Conservation (phyloP, 352 stramenopile genomes). For the Phytophthora meadii region DNA sequence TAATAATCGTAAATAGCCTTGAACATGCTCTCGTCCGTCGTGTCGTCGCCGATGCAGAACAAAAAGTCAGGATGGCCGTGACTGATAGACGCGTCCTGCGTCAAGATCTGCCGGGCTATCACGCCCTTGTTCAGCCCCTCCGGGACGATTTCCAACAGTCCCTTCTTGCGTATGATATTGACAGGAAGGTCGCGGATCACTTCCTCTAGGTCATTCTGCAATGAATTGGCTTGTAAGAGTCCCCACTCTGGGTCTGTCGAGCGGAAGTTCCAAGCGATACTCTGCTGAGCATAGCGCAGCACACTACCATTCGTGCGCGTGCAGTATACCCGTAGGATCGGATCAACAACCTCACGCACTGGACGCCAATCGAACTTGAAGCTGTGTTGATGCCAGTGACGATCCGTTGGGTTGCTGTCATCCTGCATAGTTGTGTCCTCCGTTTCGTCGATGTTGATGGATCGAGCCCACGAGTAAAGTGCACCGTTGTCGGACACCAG, state of each 20-base stretch:
- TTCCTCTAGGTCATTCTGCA: constrained; percentile 88
- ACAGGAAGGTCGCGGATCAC: constrained; percentile 78
- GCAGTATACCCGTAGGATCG: constrained; percentile 96
- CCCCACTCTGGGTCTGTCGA: constrained; percentile 98
- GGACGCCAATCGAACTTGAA: constrained; percentile 93
- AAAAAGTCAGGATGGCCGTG: constrained; percentile 94
- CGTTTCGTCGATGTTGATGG: constrained; percentile 52
- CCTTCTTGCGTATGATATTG: constrained; percentile 89
- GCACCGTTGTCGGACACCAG: constrained; percentile 96
- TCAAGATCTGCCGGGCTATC: constrained; percentile 95
- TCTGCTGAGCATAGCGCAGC: constrained; percentile 92
- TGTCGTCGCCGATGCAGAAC: constrained; percentile 97
- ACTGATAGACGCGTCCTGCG: constrained; percentile 80
- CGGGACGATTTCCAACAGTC: constrained; percentile 95
- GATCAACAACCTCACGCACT: constrained; percentile 91
- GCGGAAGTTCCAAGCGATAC: constrained; percentile 98
- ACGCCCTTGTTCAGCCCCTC: constrained; percentile 96
- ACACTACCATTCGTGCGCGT: constrained; percentile 96
- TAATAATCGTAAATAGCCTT: constrained; percentile 93
- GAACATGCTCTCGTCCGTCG: constrained; percentile 99
- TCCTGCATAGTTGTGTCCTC: constrained; percentile 45
- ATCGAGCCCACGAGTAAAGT: constrained; percentile 91
- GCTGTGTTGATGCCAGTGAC: constrained; percentile 79
- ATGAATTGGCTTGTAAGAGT: constrained; percentile 94
- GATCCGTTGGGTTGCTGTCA: constrained; percentile 32